Percentiles rank a stretch among this genome's conserved stretches.
Evolutionary conservation across 2,329 filamentous ascomycete species (phyloP).

Genomic region (Aspergillus fumigatus): DNA sequence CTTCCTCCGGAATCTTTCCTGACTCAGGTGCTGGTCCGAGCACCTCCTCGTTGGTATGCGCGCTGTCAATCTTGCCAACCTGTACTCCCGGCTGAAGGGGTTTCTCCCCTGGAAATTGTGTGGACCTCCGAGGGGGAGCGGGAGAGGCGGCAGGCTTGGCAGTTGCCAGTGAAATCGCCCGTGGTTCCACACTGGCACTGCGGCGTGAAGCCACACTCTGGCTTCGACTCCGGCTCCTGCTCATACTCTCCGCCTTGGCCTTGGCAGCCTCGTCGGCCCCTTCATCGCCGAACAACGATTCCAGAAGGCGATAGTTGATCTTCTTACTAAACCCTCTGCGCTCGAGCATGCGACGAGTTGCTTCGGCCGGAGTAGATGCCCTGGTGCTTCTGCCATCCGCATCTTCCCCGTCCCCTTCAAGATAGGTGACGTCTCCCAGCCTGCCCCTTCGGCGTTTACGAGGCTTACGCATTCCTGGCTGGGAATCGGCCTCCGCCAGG

Average conservation of each 20-base stretch:
- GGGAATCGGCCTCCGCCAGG: constrained; percentile 48
- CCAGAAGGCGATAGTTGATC: constrained; percentile 59
- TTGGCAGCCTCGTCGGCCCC: constrained; percentile 23
- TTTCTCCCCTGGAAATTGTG: constrained; percentile 1
- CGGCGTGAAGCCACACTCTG: constrained; percentile 29
- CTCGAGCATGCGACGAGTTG: constrained; percentile 63
- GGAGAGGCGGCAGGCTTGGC: constrained; percentile 14
- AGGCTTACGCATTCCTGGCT: constrained; percentile 38
- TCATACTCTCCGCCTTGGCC: constrained; percentile 25
- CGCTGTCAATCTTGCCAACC: constrained; percentile 8
- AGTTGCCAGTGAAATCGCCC: constrained; percentile 13
- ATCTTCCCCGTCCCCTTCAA: constrained; percentile 49
- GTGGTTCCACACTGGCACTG: constrained; percentile 25
- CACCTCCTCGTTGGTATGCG: constrained; percentile 20
- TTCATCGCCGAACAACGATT: constrained; percentile 38
- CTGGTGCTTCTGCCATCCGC: constrained; percentile 61
- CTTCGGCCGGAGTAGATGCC: constrained; percentile 64
- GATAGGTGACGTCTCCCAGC: constrained; percentile 44
- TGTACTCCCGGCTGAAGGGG: constrained; percentile 2
- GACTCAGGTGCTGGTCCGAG: constrained; percentile 17
- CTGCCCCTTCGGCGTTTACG: constrained; percentile 47
- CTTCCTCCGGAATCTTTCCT: constrained; percentile 11
- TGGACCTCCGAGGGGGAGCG: constrained; percentile 6
- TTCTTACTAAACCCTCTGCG: constrained; percentile 66
- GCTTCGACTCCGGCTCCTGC: constrained; percentile 32